Conservation (phyloP, 2,329 filamentous ascomycete genomes). For the Fusarium sp. region DNA sequence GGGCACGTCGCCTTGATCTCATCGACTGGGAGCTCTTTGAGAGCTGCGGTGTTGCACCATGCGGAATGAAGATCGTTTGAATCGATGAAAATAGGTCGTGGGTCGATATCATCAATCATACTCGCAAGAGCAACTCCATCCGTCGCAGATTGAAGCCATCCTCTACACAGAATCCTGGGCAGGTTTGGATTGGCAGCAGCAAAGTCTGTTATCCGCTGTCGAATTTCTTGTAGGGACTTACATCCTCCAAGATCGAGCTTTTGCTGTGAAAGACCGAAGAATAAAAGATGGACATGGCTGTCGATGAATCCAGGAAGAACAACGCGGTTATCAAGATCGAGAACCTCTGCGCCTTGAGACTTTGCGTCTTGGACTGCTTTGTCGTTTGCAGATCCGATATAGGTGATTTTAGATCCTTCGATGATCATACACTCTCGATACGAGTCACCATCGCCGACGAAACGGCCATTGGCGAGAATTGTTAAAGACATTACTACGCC, state of each 20-base stretch:
- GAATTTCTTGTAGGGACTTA: constrained; percentile 55
- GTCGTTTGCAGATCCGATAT: constrained; percentile 4
- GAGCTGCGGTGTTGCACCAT: constrained; percentile 60
- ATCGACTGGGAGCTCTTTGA: constrained; percentile 55
- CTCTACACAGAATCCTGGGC: constrained; percentile 56
- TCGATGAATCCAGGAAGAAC: constrained; percentile 62
- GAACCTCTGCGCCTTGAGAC: constrained; percentile 1
- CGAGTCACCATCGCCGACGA: background rate
- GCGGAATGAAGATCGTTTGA: constrained; percentile 60
- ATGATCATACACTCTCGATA: constrained; percentile 14
- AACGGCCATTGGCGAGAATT: background rate
- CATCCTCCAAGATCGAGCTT: constrained; percentile 56
- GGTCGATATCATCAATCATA: constrained; percentile 57
- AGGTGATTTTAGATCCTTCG: constrained; percentile 1
- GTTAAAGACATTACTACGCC: background rate
- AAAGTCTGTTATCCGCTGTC: constrained; percentile 50
- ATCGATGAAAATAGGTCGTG: constrained; percentile 60
- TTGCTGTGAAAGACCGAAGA: constrained; percentile 57
- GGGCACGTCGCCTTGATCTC: constrained; percentile 53
- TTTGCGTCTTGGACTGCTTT: constrained; percentile 2
- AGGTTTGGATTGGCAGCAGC: constrained; percentile 53
- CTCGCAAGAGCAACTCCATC: constrained; percentile 49
- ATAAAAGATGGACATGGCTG: constrained; percentile 61
- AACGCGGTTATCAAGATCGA: constrained; percentile 44
- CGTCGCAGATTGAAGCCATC: constrained; percentile 58